phyloP scores from a whole-genome alignment of 495 filamentous ascomycete genomes.

The Paragyromitra xinjiangensis region DNA sequence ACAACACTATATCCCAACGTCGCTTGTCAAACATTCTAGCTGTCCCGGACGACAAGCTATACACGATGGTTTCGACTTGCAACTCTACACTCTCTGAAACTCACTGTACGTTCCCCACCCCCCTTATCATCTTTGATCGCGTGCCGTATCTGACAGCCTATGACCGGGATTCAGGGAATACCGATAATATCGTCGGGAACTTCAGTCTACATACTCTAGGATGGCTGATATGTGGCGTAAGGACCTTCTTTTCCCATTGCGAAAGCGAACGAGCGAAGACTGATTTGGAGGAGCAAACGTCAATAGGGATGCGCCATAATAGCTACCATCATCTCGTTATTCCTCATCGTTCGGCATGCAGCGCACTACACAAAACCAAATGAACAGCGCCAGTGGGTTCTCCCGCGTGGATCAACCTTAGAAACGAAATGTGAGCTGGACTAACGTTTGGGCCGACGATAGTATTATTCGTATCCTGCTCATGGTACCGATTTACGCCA shows the following conservation, averaged over 20 bases:
- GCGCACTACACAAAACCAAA: slow-evolving; percentile 81
- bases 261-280: slow-evolving; percentile 53
- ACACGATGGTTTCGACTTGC: slow-evolving; percentile 50
- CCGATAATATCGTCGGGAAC: slow-evolving; percentile 51
- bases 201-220: slow-evolving; percentile 60
- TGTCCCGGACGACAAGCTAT: slow-evolving; percentile 49
- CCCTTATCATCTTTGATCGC: slow-evolving; percentile 18
- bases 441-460: slow-evolving; percentile 20
- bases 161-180: slow-evolving; percentile 44
- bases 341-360: slow-evolving; percentile 78
- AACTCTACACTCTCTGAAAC: slow-evolving; percentile 56
- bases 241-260: slow-evolving; percentile 54
- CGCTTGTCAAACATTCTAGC: slow-evolving; percentile 16
- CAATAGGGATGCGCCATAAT: slow-evolving; percentile 64
- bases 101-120: slow-evolving; percentile 43
- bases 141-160: slow-evolving; percentile 7
- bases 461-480: slow-evolving; percentile 89
- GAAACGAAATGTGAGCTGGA: not conserved
- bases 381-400: slow-evolving; percentile 78
- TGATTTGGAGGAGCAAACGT: slow-evolving; percentile 47
- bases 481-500: slow-evolving; percentile 87
- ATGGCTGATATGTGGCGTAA: slow-evolving; percentile 67
- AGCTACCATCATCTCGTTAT: slow-evolving; percentile 66
- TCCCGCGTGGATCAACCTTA: slow-evolving; percentile 2
- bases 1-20: slow-evolving; percentile 6